Conservation (phyloP, 495 filamentous ascomycete species). For the Xylaria scruposa region DNA sequence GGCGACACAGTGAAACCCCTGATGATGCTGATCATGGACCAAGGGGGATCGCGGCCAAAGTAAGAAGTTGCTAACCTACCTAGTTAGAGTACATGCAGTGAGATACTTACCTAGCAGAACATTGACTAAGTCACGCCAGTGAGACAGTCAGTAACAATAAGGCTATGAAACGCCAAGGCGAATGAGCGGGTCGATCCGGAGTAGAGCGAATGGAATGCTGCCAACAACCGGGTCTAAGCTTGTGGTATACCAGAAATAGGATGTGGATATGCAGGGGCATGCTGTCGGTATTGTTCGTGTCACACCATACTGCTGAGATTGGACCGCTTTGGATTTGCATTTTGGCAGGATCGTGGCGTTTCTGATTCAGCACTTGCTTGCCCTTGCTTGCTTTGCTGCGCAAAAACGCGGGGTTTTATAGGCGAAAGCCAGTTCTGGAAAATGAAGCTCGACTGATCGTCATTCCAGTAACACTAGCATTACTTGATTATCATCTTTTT, state of each 20-base stretch:
- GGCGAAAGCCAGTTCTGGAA: background rate
- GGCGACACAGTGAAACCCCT: constrained; percentile 19
- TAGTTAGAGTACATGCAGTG: background rate
- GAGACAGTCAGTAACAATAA: background rate
- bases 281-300: constrained; percentile 8
- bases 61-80: constrained; percentile 1
- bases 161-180: constrained; percentile 18
- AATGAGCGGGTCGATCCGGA: constrained; percentile 10
- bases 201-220: constrained; percentile 19
- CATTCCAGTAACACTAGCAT: background rate
- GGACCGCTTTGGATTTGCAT: background rate
- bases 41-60: constrained; percentile 8
- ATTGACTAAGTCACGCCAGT: constrained; percentile 2
- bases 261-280: constrained; percentile 16
- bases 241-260: constrained; percentile 15
- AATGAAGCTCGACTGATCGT: background rate
- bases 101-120: background rate
- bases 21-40: constrained; percentile 1
- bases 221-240: constrained; percentile 12
- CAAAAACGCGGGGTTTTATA: background rate
- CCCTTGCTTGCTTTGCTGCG: background rate
- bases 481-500: background rate
- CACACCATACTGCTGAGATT: constrained; percentile 6
- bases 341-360: background rate
- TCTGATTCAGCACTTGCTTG: background rate